These are phyloP conservation scores for Brassica balearica DNA, from an alignment of 441 rosid genomes.

Conservation along the genomic window DNA sequence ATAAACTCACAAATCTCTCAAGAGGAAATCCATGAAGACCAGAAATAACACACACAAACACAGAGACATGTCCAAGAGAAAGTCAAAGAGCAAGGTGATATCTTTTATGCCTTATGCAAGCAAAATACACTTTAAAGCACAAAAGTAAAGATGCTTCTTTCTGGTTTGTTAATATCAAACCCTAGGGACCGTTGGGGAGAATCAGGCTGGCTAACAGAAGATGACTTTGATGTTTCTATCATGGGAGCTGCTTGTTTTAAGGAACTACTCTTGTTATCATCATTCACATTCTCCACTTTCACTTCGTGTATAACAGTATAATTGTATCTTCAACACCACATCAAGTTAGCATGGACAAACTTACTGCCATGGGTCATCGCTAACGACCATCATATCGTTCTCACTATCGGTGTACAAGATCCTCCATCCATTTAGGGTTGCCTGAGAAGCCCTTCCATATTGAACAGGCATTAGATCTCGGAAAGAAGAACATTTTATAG, in stretches of 20 bases:
- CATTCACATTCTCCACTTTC: constrained; percentile 90
- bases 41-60: neutral
- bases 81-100: neutral
- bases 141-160: constrained; percentile 18
- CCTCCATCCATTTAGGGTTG: constrained; percentile 83
- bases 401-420: constrained; percentile 89
- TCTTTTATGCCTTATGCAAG: constrained; percentile 10
- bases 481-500: constrained; percentile 64
- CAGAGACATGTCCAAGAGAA: neutral
- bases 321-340: constrained; percentile 85
- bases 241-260: constrained; percentile 54
- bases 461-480: constrained; percentile 72
- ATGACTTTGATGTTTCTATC: constrained; percentile 89
- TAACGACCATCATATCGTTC: constrained; percentile 91
- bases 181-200: constrained; percentile 63
- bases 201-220: constrained; percentile 86
- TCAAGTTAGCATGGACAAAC: constrained; percentile 34
- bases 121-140: constrained; percentile 26
- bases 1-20: neutral
- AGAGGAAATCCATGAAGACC: neutral
- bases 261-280: constrained; percentile 78
- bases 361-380: constrained; percentile 98
- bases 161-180: constrained; percentile 42
- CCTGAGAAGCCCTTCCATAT: constrained; percentile 82
- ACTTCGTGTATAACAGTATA: constrained; percentile 60